phyloP scores from a whole-genome alignment of 1,284 basidiomycete genomes.

The Serendipita sp. region DNA sequence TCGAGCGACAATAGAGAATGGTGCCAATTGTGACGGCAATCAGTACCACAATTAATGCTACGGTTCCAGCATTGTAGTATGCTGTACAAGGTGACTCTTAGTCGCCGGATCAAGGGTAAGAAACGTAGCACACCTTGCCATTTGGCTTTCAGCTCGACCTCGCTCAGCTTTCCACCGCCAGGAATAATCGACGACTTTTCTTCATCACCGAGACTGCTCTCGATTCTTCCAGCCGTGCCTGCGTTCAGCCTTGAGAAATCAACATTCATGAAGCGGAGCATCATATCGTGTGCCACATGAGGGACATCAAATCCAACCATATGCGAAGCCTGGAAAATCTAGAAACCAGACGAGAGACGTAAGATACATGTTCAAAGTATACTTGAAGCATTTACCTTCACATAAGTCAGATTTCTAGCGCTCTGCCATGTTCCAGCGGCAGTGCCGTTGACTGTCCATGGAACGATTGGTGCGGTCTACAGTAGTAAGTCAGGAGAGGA shows the following conservation, averaged over 20 bases:
- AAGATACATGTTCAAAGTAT: neutral
- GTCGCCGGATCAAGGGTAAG: neutral
- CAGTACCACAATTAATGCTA: constrained; percentile 66
- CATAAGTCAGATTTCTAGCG: constrained; percentile 85
- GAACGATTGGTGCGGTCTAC: constrained; percentile 56
- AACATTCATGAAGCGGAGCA: constrained; percentile 85
- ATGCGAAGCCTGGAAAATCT: constrained; percentile 82
- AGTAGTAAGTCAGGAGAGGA: constrained; percentile 7
- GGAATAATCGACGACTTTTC: constrained; percentile 33
- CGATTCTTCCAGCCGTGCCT: constrained; percentile 48
- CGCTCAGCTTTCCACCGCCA: constrained; percentile 41
- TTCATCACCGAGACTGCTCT: constrained; percentile 59
- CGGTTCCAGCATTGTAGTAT: constrained; percentile 85
- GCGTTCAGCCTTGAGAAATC: constrained; percentile 72
- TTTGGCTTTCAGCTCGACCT: constrained; percentile 60
- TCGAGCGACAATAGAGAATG: constrained; percentile 59
- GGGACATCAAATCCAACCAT: constrained; percentile 92
- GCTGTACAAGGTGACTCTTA: constrained; percentile 29
- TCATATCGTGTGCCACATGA: constrained; percentile 89
- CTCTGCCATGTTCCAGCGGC: constrained; percentile 84
- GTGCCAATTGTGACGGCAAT: constrained; percentile 55
- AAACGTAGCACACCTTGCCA: constrained; percentile 55
- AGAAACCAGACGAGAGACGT: neutral
- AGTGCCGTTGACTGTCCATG: constrained; percentile 69
- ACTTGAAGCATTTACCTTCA: constrained; percentile 40